These are phyloP conservation scores for Holtermanniella nyarrowii DNA, from an alignment of 768 basidiomycete species.

Conservation along the genomic window DNA sequence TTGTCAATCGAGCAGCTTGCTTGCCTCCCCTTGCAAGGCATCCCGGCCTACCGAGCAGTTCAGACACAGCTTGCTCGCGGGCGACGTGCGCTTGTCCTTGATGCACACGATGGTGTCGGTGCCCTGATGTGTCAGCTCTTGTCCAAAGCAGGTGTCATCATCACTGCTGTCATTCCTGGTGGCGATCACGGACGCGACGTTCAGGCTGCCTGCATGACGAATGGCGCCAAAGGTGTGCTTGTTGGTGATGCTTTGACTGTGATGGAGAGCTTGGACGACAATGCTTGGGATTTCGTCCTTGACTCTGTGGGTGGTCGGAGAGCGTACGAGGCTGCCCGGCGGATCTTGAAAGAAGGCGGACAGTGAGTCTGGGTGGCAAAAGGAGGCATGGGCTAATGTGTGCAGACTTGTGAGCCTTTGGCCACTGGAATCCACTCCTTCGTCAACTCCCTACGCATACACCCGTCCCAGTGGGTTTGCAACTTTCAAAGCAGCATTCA, in stretches of 20 bases:
- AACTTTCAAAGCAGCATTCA: constrained; percentile 32
- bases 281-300: constrained; percentile 63
- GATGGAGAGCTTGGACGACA: constrained; percentile 47
- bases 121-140: constrained; percentile 73
- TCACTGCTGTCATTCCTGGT: constrained; percentile 59
- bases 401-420: constrained; percentile 58
- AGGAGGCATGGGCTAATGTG: constrained; percentile 38
- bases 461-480: constrained; percentile 19
- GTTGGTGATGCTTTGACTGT: constrained; percentile 50
- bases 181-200: constrained; percentile 41
- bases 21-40: constrained; percentile 63
- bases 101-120: constrained; percentile 48
- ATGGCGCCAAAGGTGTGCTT: constrained; percentile 70
- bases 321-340: constrained; percentile 64
- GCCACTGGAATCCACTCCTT: constrained; percentile 43
- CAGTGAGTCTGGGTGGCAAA: constrained; percentile 27
- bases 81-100: constrained; percentile 53
- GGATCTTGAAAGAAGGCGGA: constrained; percentile 47
- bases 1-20: constrained; percentile 64
- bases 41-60: constrained; percentile 73
- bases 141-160: constrained; percentile 55
- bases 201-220: constrained; percentile 48
- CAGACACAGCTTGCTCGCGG: constrained; percentile 51
- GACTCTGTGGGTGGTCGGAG: constrained; percentile 73
- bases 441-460: constrained; percentile 8